Conservation (phyloP, 495 filamentous ascomycete genomes). For the Umbilicaria muhlenbergii region DNA sequence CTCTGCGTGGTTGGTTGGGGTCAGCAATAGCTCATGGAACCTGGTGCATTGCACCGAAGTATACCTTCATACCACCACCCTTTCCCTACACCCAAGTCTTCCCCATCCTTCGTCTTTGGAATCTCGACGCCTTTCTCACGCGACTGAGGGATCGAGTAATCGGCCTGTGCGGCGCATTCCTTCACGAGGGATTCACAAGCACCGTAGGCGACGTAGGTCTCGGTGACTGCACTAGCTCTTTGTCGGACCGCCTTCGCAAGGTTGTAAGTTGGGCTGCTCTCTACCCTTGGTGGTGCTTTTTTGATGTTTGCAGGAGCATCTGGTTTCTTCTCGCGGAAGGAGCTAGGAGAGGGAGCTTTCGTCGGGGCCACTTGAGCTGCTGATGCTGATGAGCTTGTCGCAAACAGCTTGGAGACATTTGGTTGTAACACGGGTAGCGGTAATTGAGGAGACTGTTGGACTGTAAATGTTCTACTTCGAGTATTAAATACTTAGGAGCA, state of each 20-base stretch:
- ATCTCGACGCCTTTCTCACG: constrained; percentile 37
- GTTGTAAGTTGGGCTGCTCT: not conserved
- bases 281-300: too few relatives aligned
- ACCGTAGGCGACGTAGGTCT: constrained; percentile 62
- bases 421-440: too few relatives aligned
- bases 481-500: too few relatives aligned
- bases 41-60: constrained; percentile 7
- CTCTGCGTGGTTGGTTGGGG: constrained; percentile 15
- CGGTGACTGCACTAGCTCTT: constrained; percentile 23
- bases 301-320: too few relatives aligned
- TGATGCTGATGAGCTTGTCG: too few relatives aligned
- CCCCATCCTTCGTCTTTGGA: constrained; percentile 50
- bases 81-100: constrained; percentile 59
- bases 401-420: too few relatives aligned
- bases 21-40: not conserved
- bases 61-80: constrained; percentile 76
- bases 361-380: too few relatives aligned
- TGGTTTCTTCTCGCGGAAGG: too few relatives aligned
- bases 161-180: constrained; percentile 57
- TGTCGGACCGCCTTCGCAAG: constrained; percentile 11
- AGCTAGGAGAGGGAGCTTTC: too few relatives aligned
- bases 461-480: too few relatives aligned
- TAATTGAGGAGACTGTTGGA: too few relatives aligned
- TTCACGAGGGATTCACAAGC: constrained; percentile 66
- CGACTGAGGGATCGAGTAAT: constrained; percentile 51